A percentile compares a stretch with the other conserved stretches of the same genome.
Evolutionary conservation across 805 yeast genomes (phyloP).

Genomic region (Kodamaea fukazawae): DNA sequence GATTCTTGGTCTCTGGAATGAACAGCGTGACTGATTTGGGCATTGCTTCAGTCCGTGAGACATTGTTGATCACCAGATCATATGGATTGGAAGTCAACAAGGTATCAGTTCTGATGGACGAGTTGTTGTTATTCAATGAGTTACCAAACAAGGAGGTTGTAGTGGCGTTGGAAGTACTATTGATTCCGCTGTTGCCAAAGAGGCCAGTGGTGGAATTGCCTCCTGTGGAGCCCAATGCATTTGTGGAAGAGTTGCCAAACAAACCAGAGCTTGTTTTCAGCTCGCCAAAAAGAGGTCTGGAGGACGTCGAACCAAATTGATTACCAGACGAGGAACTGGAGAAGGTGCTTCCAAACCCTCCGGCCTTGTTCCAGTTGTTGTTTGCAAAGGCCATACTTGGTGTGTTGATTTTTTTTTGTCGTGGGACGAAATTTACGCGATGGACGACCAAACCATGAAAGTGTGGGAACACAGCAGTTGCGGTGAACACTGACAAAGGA

Average conservation of each 20-base stretch:
- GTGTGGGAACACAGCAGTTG: too few relatives aligned
- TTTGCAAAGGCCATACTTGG: constrained; percentile 1
- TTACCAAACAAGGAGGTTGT: constrained; percentile 6
- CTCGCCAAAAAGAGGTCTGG: constrained; percentile 2
- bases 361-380: constrained; percentile 9
- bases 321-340: background rate
- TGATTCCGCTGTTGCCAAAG: constrained; percentile 14
- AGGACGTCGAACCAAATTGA: background rate
- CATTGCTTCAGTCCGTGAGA: constrained; percentile 20
- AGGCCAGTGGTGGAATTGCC: constrained; percentile 13
- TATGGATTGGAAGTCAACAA: constrained; percentile 23
- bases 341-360: constrained; percentile 6
- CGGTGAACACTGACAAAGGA: too few relatives aligned
- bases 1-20: constrained; percentile 16
- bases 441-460: too few relatives aligned
- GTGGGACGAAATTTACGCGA: constrained; percentile 5
- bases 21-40: constrained; percentile 35
- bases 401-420: constrained; percentile 2
- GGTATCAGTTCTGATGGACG: background rate
- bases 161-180: constrained; percentile 19
- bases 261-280: constrained; percentile 17
- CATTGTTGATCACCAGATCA: constrained; percentile 21
- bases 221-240: constrained; percentile 13
- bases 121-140: constrained; percentile 4
- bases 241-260: constrained; percentile 20